A percentile compares a stretch with the other conserved stretches of the same genome.
Conservation (phyloP, 2,329 filamentous ascomycete genomes). For the Herpomyces periplanetae region DNA sequence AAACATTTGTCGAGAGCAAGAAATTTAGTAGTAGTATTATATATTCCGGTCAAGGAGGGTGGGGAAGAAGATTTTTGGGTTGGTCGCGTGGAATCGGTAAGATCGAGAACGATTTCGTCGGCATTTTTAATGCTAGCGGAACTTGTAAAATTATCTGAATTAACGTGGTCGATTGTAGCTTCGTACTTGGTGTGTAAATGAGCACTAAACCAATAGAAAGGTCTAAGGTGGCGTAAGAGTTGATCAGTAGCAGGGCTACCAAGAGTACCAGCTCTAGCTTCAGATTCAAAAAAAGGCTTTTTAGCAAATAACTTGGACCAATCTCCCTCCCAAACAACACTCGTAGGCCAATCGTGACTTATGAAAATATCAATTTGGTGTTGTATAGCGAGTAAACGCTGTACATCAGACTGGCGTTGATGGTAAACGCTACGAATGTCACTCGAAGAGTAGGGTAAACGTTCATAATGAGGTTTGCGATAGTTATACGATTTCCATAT, state of each 20-base stretch:
- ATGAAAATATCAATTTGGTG: conserved; percentile 64
- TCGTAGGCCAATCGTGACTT: conserved; percentile 79
- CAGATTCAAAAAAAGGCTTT: conserved; percentile 33
- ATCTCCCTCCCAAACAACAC: conserved; percentile 41
- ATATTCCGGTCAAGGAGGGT: too few relatives aligned
- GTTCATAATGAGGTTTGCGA: conserved; percentile 39
- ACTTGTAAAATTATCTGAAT: conserved; percentile 5
- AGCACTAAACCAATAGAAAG: conserved; percentile 54
- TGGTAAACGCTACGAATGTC: conserved; percentile 61
- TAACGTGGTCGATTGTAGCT: conserved; percentile 15
- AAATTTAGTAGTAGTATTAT: conserved; percentile 44
- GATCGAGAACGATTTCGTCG: conserved; percentile 10
- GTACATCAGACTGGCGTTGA: conserved; percentile 51
- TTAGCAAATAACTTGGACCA: conserved; percentile 21
- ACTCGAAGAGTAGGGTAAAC: conserved; percentile 36
- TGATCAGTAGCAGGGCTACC: conserved; percentile 42
- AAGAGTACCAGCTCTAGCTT: conserved; percentile 31
- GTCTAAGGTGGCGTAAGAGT: conserved; percentile 41
- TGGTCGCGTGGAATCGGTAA: too few relatives aligned
- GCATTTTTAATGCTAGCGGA: conserved; percentile 5
- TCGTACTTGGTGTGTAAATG: conserved; percentile 67
- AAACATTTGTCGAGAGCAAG: conserved; percentile 71
- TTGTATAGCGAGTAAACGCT: conserved; percentile 47
- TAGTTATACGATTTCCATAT: conserved; percentile 88
- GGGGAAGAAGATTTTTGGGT: too few relatives aligned